Evolutionary conservation across 225 moss, liverwort and hornwort species (phyloP).

Genomic region (Bryum argenteum): DNA sequence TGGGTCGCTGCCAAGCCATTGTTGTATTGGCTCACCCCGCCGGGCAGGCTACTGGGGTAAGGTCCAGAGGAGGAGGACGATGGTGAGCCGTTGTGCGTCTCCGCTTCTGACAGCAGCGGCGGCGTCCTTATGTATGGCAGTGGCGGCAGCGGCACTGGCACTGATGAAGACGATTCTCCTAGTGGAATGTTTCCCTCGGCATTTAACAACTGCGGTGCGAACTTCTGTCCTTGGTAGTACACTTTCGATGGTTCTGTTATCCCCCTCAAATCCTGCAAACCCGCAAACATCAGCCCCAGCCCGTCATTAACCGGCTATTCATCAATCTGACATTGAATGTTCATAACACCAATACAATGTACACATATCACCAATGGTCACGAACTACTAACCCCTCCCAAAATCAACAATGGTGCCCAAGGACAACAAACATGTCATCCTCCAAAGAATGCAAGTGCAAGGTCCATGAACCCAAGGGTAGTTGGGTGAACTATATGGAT

Average conservation of each 20-base stretch:
- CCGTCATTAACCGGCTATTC: too few relatives aligned
- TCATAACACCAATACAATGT: too few relatives aligned
- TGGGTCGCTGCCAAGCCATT: constrained; percentile 22
- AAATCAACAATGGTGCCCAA: too few relatives aligned
- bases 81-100: constrained; percentile 55
- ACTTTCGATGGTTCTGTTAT: constrained; percentile 45
- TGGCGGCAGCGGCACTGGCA: constrained; percentile 42
- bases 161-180: constrained; percentile 40
- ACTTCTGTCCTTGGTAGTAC: constrained; percentile 50
- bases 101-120: constrained; percentile 55
- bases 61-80: constrained; percentile 66
- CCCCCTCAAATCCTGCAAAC: constrained; percentile 57
- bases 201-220: constrained; percentile 27
- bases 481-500: too few relatives aligned
- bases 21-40: constrained; percentile 20
- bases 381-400: too few relatives aligned
- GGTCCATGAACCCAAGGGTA: too few relatives aligned
- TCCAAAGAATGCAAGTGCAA: too few relatives aligned
- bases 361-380: too few relatives aligned
- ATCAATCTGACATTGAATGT: not conserved
- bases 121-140: constrained; percentile 59
- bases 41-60: constrained; percentile 41
- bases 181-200: constrained; percentile 27
- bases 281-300: not conserved
- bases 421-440: too few relatives aligned